A percentile compares a stretch with the other conserved stretches of the same genome.
Evolutionary conservation across 1,284 basidiomycete genomes (phyloP).

Genomic region (Sporisorium graminicola): DNA sequence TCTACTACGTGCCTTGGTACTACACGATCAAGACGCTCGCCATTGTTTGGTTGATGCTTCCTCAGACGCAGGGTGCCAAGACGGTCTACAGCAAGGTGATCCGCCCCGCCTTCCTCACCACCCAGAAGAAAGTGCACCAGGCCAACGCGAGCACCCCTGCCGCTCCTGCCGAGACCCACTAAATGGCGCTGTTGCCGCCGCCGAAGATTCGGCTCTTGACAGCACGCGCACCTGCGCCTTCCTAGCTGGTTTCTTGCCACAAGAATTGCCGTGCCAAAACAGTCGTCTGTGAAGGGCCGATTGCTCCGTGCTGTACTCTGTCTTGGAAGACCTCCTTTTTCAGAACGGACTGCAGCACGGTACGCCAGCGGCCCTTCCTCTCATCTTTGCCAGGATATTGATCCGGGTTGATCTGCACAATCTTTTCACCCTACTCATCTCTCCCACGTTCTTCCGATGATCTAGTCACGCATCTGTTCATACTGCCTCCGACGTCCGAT

Average conservation of each 20-base stretch:
- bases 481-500: conserved; percentile 16
- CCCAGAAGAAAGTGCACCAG: conserved; percentile 54
- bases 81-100: conserved; percentile 66
- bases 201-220: neutral
- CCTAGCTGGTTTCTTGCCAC: neutral
- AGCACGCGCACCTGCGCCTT: neutral
- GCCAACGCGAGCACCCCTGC: conserved; percentile 48
- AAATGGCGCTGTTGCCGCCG: conserved; percentile 10
- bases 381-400: neutral
- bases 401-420: neutral
- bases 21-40: conserved; percentile 84
- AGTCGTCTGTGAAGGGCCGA: neutral
- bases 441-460: conserved; percentile 5
- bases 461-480: conserved; percentile 23
- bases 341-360: neutral
- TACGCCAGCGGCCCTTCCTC: neutral
- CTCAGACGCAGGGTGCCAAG: conserved; percentile 77
- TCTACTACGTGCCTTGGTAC: conserved; percentile 84
- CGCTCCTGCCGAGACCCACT: conserved; percentile 54
- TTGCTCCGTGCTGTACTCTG: neutral
- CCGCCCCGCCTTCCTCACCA: conserved; percentile 61
- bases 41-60: conserved; percentile 88
- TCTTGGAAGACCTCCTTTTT: neutral
- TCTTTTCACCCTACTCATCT: conserved; percentile 3
- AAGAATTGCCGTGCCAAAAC: neutral